A percentile compares a stretch with the other conserved stretches of the same genome.
These are phyloP conservation scores for Cymbidium sinense DNA, from an alignment of 106 monocot species.

Conservation along the genomic window DNA sequence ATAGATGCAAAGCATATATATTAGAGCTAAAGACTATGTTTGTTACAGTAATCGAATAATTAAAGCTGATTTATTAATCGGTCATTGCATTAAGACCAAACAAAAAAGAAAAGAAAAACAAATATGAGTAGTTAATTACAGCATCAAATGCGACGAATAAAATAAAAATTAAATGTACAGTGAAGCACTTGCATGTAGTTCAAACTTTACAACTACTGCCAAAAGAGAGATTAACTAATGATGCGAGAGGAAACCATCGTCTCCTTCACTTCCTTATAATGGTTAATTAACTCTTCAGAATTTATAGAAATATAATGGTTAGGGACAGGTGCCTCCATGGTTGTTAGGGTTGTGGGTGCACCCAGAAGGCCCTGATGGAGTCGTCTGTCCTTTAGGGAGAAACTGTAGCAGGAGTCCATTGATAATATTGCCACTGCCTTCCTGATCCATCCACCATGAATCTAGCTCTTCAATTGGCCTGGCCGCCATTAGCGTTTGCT, in stretches of 20 bases:
- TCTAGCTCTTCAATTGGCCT: constrained; percentile 7
- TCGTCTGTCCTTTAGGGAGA: constrained; percentile 11
- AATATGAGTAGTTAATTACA: background rate
- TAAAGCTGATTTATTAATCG: no score
- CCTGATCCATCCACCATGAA: constrained; percentile 3
- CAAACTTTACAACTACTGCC: background rate
- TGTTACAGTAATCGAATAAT: no score
- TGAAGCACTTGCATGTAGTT: background rate
- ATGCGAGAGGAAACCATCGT: background rate
- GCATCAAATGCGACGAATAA: no score
- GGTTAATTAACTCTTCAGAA: background rate
- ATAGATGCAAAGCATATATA: no score
- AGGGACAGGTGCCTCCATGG: constrained; percentile 19
- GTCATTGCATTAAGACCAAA: background rate
- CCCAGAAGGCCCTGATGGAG: constrained; percentile 12
- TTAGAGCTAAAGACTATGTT: no score
- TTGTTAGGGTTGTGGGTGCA: constrained; percentile 27
- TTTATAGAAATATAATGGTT: no score
- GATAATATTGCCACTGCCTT: background rate
- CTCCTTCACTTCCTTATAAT: no score
- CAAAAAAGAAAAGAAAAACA: background rate
- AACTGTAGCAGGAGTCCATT: constrained; percentile 10
- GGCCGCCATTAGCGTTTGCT: constrained; percentile 2
- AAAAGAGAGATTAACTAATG: no score
- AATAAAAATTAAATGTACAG: background rate